A percentile compares a stretch with the other conserved stretches of the same genome.
These are phyloP conservation scores for Xylariaceae sp. DNA, from an alignment of 2,329 filamentous ascomycete genomes.

Conservation along the genomic window DNA sequence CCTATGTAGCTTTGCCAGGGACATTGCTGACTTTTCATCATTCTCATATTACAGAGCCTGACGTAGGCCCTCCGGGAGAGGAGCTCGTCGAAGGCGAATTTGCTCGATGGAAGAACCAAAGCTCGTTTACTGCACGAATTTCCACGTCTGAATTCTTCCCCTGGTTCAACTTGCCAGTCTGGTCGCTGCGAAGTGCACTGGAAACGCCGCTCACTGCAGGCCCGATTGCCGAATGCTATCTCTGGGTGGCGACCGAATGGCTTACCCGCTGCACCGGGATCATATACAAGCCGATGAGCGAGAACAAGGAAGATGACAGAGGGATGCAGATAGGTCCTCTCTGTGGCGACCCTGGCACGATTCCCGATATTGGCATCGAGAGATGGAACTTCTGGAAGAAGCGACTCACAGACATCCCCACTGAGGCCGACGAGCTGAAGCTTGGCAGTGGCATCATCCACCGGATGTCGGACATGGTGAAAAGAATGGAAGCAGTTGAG, in stretches of 20 bases:
- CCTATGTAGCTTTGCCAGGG: neutral
- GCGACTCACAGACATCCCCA: slow-evolving; percentile 1
- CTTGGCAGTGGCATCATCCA: slow-evolving; percentile 1
- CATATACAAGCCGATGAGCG: slow-evolving; percentile 1
- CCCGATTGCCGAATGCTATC: slow-evolving; percentile 1
- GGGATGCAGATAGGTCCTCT: slow-evolving; percentile 2
- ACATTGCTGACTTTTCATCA: neutral
- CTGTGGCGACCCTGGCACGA: neutral
- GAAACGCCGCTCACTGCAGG: slow-evolving; percentile 1
- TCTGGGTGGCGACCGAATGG: slow-evolving; percentile 10
- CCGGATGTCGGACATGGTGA: slow-evolving; percentile 5
- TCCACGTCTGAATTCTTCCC: neutral
- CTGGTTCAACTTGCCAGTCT: neutral
- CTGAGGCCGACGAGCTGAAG: slow-evolving; percentile 2
- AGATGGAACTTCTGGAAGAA: slow-evolving; percentile 10
- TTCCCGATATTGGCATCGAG: neutral
- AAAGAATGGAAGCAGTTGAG: slow-evolving; percentile 2
- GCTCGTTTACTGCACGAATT: slow-evolving; percentile 4
- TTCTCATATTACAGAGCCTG: neutral
- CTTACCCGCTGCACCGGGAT: slow-evolving; percentile 1
- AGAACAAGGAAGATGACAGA: neutral
- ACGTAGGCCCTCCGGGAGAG: neutral
- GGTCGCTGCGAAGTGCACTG: slow-evolving; percentile 1
- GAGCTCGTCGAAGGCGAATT: neutral
- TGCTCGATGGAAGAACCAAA: slow-evolving; percentile 3